phyloP scores from a whole-genome alignment of 768 basidiomycete genomes.

The Suillus lakei region DNA sequence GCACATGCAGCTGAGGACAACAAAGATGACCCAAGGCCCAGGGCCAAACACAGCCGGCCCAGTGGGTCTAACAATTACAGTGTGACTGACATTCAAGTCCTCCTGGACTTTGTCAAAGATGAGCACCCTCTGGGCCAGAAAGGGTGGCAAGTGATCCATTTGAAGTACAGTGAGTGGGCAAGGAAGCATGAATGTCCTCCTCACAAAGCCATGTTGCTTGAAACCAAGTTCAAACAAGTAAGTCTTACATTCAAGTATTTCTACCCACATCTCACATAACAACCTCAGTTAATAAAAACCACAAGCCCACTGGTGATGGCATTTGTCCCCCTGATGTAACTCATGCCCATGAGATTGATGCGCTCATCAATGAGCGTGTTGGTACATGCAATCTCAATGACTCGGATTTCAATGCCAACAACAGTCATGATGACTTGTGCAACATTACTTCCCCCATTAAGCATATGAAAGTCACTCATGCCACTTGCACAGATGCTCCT shows the following conservation, averaged over 20 bases:
- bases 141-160: slow-evolving; percentile 23
- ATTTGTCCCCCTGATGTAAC: slow-evolving; percentile 25
- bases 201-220: slow-evolving; percentile 16
- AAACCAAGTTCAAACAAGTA: slow-evolving; percentile 33
- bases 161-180: slow-evolving; percentile 23
- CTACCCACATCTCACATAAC: not conserved
- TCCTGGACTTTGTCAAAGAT: slow-evolving; percentile 19
- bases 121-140: slow-evolving; percentile 25
- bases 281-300: slow-evolving; percentile 22
- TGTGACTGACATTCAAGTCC: slow-evolving; percentile 16
- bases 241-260: not conserved
- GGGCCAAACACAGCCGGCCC: not conserved
- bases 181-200: slow-evolving; percentile 11
- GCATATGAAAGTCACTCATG: slow-evolving; percentile 8
- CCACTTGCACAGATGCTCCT: slow-evolving; percentile 11
- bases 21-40: not conserved
- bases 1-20: not conserved
- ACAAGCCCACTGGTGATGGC: slow-evolving; percentile 33
- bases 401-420: slow-evolving; percentile 13
- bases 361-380: slow-evolving; percentile 28
- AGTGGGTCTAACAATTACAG: slow-evolving; percentile 22
- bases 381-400: slow-evolving; percentile 28
- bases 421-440: not conserved
- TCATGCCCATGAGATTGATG: slow-evolving; percentile 30
- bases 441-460: not conserved